phyloP scores from a whole-genome alignment of 1,284 basidiomycete species.

The Ceratobasidium sp. region DNA sequence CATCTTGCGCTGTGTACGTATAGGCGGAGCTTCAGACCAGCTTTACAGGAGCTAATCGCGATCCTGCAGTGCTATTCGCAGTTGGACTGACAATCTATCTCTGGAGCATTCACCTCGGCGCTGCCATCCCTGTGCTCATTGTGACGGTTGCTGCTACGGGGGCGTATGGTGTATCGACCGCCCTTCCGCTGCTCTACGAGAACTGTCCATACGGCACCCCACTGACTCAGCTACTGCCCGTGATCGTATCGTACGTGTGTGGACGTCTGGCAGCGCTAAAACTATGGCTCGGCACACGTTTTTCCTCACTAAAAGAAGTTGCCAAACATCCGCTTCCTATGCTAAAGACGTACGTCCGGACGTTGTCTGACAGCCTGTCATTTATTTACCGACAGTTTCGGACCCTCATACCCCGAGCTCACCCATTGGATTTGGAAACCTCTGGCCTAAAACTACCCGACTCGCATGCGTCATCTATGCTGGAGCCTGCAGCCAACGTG shows the following conservation, averaged over 20 bases:
- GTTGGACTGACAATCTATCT: constrained; percentile 7
- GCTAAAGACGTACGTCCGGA: not conserved
- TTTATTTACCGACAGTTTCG: not conserved
- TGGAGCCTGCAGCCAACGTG: not conserved
- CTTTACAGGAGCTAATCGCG: not conserved
- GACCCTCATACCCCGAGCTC: not conserved
- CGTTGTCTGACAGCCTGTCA: not conserved
- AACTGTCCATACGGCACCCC: constrained; percentile 11
- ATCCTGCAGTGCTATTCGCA: not conserved
- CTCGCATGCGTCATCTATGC: not conserved
- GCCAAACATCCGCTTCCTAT: not conserved
- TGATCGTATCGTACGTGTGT: not conserved
- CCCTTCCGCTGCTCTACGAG: not conserved
- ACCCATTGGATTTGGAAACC: not conserved
- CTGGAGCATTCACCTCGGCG: constrained; percentile 4
- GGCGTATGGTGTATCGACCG: not conserved
- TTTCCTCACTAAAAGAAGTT: too few species aligned
- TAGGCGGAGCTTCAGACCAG: too few species aligned
- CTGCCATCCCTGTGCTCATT: constrained; percentile 1
- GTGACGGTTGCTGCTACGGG: not conserved
- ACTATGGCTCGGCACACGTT: too few species aligned
- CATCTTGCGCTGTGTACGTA: not conserved
- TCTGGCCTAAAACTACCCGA: not conserved
- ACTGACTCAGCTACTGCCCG: not conserved
- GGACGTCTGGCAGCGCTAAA: too few species aligned